A percentile compares a stretch with the other conserved stretches of the same genome.
Evolutionary conservation across 2,329 filamentous ascomycete genomes (phyloP).

Genomic region (Sporothrix dimorphospora): DNA sequence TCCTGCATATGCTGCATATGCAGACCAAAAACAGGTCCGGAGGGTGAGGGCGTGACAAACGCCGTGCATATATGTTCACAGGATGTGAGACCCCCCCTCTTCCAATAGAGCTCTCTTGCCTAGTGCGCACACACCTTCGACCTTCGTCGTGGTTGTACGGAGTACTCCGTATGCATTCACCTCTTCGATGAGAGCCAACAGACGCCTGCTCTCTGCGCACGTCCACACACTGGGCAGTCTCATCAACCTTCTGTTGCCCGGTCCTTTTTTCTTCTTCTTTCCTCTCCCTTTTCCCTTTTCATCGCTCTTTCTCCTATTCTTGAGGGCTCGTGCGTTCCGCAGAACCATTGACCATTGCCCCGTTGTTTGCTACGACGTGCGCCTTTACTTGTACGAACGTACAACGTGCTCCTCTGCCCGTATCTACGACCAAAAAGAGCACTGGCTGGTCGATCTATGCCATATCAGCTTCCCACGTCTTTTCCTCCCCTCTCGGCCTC

Average conservation of each 20-base stretch:
- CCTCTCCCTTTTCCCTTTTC: neutral
- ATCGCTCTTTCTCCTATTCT: neutral
- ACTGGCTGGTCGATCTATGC: neutral
- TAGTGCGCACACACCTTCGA: neutral
- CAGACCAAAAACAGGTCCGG: neutral
- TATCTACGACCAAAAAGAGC: neutral
- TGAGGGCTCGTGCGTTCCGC: neutral
- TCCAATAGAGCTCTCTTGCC: neutral
- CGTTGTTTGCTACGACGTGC: no score
- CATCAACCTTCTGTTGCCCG: neutral
- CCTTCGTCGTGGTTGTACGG: no score
- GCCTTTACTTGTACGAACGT: no score
- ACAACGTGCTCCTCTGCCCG: neutral
- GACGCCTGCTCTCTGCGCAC: neutral
- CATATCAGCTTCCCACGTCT: neutral
- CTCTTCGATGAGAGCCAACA: no score
- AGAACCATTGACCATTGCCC: neutral
- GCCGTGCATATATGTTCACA: neutral
- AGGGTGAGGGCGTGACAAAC: neutral
- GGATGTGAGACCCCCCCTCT: neutral
- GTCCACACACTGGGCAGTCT: neutral
- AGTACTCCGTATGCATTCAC: neutral
- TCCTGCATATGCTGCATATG: slow-evolving; percentile 19
- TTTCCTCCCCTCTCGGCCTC: neutral
- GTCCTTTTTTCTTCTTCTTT: neutral